Percentiles rank a stretch among this genome's conserved stretches.
phyloP scores from a whole-genome alignment of 192 early-diverging fungal species.

The Phycomyces nitens region DNA sequence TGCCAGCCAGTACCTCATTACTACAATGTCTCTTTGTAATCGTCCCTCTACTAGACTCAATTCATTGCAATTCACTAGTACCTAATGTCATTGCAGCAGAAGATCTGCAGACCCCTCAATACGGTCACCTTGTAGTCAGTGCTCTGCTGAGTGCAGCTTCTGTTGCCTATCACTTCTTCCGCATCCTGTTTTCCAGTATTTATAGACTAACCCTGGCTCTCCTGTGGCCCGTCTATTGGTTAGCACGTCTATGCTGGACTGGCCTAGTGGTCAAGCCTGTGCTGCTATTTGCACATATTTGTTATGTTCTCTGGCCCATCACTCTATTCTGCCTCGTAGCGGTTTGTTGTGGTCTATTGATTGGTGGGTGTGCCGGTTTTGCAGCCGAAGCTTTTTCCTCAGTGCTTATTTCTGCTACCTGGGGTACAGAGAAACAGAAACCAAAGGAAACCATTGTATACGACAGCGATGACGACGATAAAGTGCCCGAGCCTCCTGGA shows the following conservation, averaged over 20 bases:
- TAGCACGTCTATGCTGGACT: neutral
- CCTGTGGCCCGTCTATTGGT: neutral
- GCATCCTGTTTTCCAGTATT: neutral
- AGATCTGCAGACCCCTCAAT: neutral
- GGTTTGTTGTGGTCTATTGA: conserved; percentile 20
- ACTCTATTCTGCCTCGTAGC: conserved; percentile 29
- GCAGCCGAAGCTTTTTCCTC: conserved; percentile 28
- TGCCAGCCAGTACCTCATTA: too few species aligned
- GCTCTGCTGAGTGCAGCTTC: neutral
- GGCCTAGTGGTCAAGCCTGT: conserved; percentile 4
- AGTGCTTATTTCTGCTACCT: conserved; percentile 21
- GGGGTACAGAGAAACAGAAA: conserved; percentile 16
- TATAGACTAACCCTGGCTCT: neutral
- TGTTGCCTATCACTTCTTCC: neutral
- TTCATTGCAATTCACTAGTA: too few species aligned
- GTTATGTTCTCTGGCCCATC: conserved; percentile 27
- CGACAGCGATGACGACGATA: neutral
- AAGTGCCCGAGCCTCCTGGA: too few species aligned
- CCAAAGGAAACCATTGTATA: neutral
- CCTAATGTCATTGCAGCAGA: too few species aligned
- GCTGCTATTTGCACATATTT: conserved; percentile 10
- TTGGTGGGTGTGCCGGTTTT: conserved; percentile 34
- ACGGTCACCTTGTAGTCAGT: neutral
- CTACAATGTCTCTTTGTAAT: too few species aligned
- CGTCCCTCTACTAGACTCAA: too few species aligned